phyloP scores from a whole-genome alignment of 441 rosid species.

The Syzygium syzygioides region DNA sequence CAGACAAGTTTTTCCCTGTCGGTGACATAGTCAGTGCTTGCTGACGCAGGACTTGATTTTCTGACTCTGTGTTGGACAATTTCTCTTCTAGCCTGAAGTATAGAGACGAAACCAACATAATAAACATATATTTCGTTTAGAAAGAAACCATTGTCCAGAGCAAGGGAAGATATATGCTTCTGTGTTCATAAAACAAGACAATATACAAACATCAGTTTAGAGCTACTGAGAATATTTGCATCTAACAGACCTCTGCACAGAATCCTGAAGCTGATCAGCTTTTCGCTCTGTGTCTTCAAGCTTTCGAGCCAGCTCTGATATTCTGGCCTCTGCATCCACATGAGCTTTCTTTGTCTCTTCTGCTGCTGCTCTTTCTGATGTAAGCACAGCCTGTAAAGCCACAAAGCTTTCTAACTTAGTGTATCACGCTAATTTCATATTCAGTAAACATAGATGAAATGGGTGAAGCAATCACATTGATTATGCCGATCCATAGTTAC shows the following conservation, averaged over 20 bases:
- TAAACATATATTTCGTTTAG: background rate
- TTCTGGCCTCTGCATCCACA: slow-evolving; percentile 59
- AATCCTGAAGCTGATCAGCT: slow-evolving; percentile 95
- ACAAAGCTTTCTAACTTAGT: slow-evolving; percentile 6
- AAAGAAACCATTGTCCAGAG: background rate
- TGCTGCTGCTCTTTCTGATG: slow-evolving; percentile 58
- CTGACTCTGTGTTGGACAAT: slow-evolving; percentile 96
- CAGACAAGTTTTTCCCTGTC: slow-evolving; percentile 73
- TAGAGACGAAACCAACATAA: slow-evolving; percentile 11
- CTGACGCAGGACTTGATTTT: slow-evolving; percentile 98
- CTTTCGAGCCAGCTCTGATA: slow-evolving; percentile 65
- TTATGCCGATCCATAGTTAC: background rate
- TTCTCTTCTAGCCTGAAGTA: slow-evolving; percentile 87
- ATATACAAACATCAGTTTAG: background rate
- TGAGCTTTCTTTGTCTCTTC: slow-evolving; percentile 64
- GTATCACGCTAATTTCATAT: background rate
- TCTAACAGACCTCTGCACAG: slow-evolving; percentile 69
- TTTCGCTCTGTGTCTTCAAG: slow-evolving; percentile 71
- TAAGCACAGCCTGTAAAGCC: slow-evolving; percentile 52
- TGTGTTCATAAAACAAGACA: background rate
- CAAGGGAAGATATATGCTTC: slow-evolving; percentile 16
- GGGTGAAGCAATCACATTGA: background rate
- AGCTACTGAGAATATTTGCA: background rate
- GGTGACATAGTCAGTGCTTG: slow-evolving; percentile 97
- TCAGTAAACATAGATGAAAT: background rate